Conservation (phyloP, 805 yeast species). For the Priceomyces carsonii region DNA sequence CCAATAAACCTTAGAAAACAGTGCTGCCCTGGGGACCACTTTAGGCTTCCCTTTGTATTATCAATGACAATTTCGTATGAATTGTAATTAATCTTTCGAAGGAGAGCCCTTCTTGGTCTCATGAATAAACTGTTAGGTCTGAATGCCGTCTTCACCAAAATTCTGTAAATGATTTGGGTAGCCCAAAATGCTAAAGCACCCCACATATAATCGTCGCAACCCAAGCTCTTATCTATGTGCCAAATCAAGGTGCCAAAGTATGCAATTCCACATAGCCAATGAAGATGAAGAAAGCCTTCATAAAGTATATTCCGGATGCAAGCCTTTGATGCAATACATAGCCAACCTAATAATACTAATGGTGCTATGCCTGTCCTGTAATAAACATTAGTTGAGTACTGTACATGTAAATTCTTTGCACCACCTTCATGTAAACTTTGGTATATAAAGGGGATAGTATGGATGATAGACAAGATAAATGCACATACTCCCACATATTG, state of each 20-base stretch:
- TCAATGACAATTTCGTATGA: conserved; percentile 37
- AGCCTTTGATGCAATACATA: conserved; percentile 46
- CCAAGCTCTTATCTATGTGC: conserved; percentile 40
- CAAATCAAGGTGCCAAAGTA: conserved; percentile 47
- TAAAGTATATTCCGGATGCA: conserved; percentile 40
- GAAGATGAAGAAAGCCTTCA: conserved; percentile 51
- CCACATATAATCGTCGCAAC: conserved; percentile 45
- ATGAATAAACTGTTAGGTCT: conserved; percentile 43
- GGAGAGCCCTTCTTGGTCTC: conserved; percentile 35
- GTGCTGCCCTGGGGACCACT: conserved; percentile 60
- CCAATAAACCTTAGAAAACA: conserved; percentile 49
- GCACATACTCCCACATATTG: conserved; percentile 47
- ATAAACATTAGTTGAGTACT: conserved; percentile 18
- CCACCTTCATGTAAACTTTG: conserved; percentile 55
- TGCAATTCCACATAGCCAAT: conserved; percentile 54
- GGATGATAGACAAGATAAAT: conserved; percentile 47
- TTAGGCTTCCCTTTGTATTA: conserved; percentile 32
- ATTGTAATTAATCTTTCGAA: conserved; percentile 23
- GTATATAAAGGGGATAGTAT: conserved; percentile 49
- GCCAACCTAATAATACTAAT: conserved; percentile 41
- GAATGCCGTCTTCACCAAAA: conserved; percentile 45
- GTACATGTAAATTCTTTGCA: conserved; percentile 14
- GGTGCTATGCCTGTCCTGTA: conserved; percentile 50
- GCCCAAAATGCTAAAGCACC: conserved; percentile 55
- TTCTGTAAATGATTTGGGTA: conserved; percentile 48